phyloP scores from a whole-genome alignment of 176 grass and related monocot genomes.

The Oryza officinalis region DNA sequence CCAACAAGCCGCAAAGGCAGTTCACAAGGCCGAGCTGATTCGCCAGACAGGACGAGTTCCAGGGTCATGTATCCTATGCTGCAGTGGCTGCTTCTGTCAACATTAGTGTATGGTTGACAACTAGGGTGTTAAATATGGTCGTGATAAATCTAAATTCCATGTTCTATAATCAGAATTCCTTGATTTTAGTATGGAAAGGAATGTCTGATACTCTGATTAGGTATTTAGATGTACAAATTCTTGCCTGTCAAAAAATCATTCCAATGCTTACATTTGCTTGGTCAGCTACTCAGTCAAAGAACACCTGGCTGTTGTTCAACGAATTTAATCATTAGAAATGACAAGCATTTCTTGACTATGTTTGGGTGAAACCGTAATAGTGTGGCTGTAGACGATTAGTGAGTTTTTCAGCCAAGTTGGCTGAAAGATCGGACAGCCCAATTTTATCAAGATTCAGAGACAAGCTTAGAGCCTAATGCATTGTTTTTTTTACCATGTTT shows the following conservation, averaged over 20 bases:
- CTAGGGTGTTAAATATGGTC: conserved; percentile 19
- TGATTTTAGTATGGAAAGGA: conserved; percentile 46
- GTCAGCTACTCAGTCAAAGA: background rate
- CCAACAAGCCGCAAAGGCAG: conserved; percentile 50
- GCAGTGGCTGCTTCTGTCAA: conserved; percentile 61
- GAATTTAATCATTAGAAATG: background rate
- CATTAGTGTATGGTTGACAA: conserved; percentile 18
- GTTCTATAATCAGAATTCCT: conserved; percentile 33
- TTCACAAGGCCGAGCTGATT: conserved; percentile 68
- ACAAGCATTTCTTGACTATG: background rate
- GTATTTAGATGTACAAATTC: conserved; percentile 38
- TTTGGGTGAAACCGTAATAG: background rate
- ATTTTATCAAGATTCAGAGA: background rate
- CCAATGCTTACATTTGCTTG: conserved; percentile 22
- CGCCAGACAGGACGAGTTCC: conserved; percentile 74
- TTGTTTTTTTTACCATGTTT: background rate
- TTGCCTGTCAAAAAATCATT: conserved; percentile 29
- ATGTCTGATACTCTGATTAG: conserved; percentile 42
- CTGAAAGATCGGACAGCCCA: background rate
- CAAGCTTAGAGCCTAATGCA: background rate
- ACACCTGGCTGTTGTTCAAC: background rate
- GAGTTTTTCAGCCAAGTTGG: background rate
- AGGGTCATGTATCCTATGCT: conserved; percentile 58
- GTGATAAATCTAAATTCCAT: conserved; percentile 16
- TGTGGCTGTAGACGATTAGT: background rate